Evolutionary conservation across 495 filamentous ascomycete species (phyloP).

Genomic region (Chaetomium tenue): DNA sequence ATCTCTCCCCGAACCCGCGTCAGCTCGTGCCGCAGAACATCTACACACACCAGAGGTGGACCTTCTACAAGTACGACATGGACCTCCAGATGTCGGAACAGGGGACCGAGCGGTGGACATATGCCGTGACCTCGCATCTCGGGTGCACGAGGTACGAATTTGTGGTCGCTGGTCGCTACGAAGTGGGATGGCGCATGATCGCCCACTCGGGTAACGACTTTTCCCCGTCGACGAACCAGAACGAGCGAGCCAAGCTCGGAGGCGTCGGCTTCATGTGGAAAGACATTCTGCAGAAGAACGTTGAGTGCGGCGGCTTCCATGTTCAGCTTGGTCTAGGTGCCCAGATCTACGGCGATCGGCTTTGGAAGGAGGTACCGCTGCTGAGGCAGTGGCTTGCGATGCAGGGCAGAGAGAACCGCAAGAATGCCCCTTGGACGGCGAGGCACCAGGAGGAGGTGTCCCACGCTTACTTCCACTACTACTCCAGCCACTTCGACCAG

Average conservation of each 20-base stretch:
- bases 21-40: constrained; percentile 85
- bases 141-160: constrained; percentile 98
- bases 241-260: constrained; percentile 78
- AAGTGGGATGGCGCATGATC: constrained; percentile 95
- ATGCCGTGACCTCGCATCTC: constrained; percentile 93
- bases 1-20: constrained; percentile 88
- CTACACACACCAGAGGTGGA: constrained; percentile 85
- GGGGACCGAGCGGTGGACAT: constrained; percentile 88
- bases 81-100: constrained; percentile 86
- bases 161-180: constrained; percentile 85
- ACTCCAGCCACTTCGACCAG: constrained; percentile 96
- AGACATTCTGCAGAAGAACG: constrained; percentile 95
- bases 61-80: constrained; percentile 93
- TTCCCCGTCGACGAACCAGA: constrained; percentile 76
- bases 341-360: constrained; percentile 91
- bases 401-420: constrained; percentile 85
- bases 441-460: constrained; percentile 91
- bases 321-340: constrained; percentile 86
- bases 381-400: constrained; percentile 92
- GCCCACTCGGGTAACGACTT: constrained; percentile 96
- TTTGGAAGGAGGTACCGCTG: constrained; percentile 94
- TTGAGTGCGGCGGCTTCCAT: constrained; percentile 94
- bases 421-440: constrained; percentile 86
- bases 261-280: constrained; percentile 98
- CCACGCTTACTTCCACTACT: constrained; percentile 98